These are phyloP conservation scores for Pulveroboletus frians DNA, from an alignment of 768 basidiomycete genomes.

Conservation along the genomic window DNA sequence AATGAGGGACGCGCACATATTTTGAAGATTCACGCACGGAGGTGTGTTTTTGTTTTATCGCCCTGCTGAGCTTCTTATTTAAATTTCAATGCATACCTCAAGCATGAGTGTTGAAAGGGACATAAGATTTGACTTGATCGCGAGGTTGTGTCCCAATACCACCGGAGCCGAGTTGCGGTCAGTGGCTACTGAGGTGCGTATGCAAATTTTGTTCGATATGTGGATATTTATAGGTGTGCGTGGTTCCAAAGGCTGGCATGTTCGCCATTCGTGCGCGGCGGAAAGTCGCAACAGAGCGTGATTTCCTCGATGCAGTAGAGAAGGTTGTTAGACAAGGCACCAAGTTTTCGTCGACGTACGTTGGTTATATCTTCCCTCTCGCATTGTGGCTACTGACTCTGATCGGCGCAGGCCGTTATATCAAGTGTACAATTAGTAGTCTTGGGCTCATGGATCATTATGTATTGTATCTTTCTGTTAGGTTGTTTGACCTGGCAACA, in stretches of 20 bases:
- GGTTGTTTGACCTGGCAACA: not conserved
- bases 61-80: not conserved
- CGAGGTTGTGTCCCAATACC: constrained; percentile 94
- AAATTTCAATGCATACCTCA: not conserved
- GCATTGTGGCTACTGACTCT: constrained; percentile 2
- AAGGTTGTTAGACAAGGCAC: constrained; percentile 97
- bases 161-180: constrained; percentile 97
- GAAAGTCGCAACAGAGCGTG: constrained; percentile 95
- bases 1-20: constrained; percentile 96
- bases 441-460: constrained; percentile 8
- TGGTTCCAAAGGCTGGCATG: constrained; percentile 90
- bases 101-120: constrained; percentile 98
- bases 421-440: constrained; percentile 84
- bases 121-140: constrained; percentile 96
- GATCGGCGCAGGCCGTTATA: constrained; percentile 62
- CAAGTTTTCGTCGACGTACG: constrained; percentile 96
- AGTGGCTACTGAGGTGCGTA: constrained; percentile 86
- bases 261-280: constrained; percentile 95
- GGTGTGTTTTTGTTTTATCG: constrained; percentile 41
- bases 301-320: constrained; percentile 97
- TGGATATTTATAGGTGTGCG: constrained; percentile 85
- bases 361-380: not conserved
- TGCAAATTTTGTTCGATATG: constrained; percentile 33
- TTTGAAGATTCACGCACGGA: constrained; percentile 92
- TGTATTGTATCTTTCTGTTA: constrained; percentile 15